Percentiles rank a stretch among this genome's conserved stretches.
These are phyloP conservation scores for Dendrostoma leiphaemia DNA, from an alignment of 2,329 filamentous ascomycete genomes.

Conservation along the genomic window DNA sequence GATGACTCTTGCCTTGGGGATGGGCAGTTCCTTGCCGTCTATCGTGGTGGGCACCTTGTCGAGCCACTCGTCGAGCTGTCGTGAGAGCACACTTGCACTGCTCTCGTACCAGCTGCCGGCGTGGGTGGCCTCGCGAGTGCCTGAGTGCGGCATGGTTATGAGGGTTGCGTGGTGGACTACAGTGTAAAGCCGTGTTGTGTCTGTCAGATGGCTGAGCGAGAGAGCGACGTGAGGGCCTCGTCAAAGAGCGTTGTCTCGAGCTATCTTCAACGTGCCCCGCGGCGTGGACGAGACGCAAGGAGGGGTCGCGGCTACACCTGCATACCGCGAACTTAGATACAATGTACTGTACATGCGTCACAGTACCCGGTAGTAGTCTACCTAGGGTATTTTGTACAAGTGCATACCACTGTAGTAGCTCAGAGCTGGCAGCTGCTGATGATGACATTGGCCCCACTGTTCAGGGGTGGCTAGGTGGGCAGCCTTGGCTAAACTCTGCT, in stretches of 20 bases:
- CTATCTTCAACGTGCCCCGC: no score
- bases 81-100: constrained; percentile 55
- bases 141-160: constrained; percentile 30
- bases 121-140: constrained; percentile 61
- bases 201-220: no score
- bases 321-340: no score
- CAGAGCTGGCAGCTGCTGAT: background rate
- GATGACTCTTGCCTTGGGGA: constrained; percentile 74
- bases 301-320: no score
- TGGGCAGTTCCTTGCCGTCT: constrained; percentile 60
- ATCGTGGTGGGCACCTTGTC: constrained; percentile 65
- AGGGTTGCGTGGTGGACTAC: background rate
- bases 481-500: background rate
- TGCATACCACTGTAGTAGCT: no score
- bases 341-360: no score
- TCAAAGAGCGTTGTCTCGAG: no score
- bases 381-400: no score
- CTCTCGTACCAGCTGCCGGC: constrained; percentile 86
- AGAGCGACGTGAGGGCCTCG: no score
- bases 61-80: constrained; percentile 75
- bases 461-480: background rate
- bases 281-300: no score
- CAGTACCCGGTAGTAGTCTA: no score
- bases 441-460: constrained; percentile 2
- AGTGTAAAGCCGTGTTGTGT: no score